Conservation (phyloP, 2,329 filamentous ascomycete genomes). For the Phialocephala subalpina region DNA sequence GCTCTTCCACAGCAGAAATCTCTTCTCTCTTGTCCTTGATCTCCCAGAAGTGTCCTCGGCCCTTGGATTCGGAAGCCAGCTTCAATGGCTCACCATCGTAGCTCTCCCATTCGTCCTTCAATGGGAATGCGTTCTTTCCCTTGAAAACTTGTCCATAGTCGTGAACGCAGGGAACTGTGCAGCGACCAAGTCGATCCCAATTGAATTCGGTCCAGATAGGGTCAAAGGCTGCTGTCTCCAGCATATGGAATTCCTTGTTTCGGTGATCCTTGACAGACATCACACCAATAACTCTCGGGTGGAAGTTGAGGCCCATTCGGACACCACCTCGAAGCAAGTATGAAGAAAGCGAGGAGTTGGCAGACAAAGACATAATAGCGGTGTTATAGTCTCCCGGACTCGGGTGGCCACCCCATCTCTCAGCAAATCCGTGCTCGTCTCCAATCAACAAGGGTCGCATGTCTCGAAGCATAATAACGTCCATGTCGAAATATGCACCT, state of each 20-base stretch:
- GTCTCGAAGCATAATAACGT: conserved; percentile 61
- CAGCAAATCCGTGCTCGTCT: conserved; percentile 58
- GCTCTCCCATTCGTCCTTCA: conserved; percentile 61
- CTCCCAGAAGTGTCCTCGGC: conserved; percentile 38
- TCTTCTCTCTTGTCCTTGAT: conserved; percentile 32
- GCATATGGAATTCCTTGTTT: conserved; percentile 61
- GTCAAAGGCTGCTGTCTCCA: conserved; percentile 64
- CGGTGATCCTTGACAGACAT: conserved; percentile 64
- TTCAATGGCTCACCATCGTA: conserved; percentile 55
- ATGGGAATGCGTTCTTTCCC: conserved; percentile 49
- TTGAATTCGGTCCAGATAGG: conserved; percentile 66
- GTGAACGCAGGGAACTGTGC: conserved; percentile 61
- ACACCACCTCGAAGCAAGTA: conserved; percentile 63
- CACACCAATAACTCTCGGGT: conserved; percentile 60
- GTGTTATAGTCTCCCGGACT: conserved; percentile 64
- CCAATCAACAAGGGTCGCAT: conserved; percentile 61
- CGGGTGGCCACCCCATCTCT: conserved; percentile 61
- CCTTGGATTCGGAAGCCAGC: conserved; percentile 34
- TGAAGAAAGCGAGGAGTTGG: conserved; percentile 62
- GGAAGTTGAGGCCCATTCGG: conserved; percentile 65
- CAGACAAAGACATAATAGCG: conserved; percentile 61
- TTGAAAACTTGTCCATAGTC: conserved; percentile 62
- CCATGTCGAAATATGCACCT: conserved; percentile 63
- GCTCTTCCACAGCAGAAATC: conserved; percentile 25
- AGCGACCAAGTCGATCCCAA: conserved; percentile 58